Evolutionary conservation across 192 early-diverging fungal species (phyloP), one percentile per base, ranked within the genome.

Genomic region (Blastocladiella britannica): DNA sequence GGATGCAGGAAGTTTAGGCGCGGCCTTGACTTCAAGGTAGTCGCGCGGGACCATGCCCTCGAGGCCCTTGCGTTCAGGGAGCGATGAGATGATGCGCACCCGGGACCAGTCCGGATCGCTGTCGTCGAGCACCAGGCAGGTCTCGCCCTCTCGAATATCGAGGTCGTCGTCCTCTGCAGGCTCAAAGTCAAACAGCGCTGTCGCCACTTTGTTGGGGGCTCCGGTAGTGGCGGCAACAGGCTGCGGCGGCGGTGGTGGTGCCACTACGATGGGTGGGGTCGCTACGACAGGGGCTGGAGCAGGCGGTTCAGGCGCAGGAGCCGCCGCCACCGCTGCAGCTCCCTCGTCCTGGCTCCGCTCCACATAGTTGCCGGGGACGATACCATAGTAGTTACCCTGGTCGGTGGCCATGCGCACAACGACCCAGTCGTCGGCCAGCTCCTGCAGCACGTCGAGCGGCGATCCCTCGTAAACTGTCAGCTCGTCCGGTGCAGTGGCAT

Each of bases 371-470:
- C 81, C 80, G 53, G 92, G 94, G 25, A 85, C 79, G 58, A 93
- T 82, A 22, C 94, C 94, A 20, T 47, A 47, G 9, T 69, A n/a
- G n/a, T n/a, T n/a, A 53, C 82, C 81, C 4, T 73, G 60, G 9
- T 69, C 75, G 58, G 83, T 75, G 27, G 76, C 76, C 26, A 70
- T 67, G 59, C 77, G 76, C 23, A 79, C 88, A 60, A 93, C 78
- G 76, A 80, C 91, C 94, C 94, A 98, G 66, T 96, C 91, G 5
- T 80, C 80, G 60, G 93, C 90, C 56, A 81, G 82, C 26, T 80
- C 78, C 51, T 91, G 88, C 61, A 87, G 82, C 4, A 98, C 66
- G 53, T 75, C 64, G 53, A 97, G 65, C 5, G 68, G 62, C 55
- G 81, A 82, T 37, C 78, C 85, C 62, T 88, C 89, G 29, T 62